These are phyloP conservation scores for Backusella tuberculispora DNA, from an alignment of 192 early-diverging fungal genomes.

Conservation along the genomic window DNA sequence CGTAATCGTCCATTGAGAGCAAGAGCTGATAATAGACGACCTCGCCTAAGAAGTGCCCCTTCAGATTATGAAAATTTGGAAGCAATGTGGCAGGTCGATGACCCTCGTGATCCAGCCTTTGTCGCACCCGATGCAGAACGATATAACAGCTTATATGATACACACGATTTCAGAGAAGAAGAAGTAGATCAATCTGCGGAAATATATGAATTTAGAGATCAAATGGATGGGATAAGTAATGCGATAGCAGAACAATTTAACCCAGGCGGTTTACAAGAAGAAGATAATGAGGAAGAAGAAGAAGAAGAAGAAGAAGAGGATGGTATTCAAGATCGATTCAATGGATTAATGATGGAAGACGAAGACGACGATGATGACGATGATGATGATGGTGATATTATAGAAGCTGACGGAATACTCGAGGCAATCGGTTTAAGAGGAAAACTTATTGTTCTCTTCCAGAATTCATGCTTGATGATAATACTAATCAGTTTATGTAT, in stretches of 20 bases:
- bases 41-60: constrained; percentile 1
- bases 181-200: not conserved
- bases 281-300: not conserved
- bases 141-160: not conserved
- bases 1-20: not conserved
- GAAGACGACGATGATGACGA: constrained; percentile 30
- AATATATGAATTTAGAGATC: not conserved
- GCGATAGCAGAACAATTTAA: not conserved
- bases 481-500: constrained; percentile 73
- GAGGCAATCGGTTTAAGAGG: constrained; percentile 90
- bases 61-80: constrained; percentile 7
- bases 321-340: not conserved
- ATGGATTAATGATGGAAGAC: not conserved
- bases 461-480: constrained; percentile 81
- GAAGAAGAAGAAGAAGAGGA: not conserved
- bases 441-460: constrained; percentile 69
- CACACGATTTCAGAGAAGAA: not conserved
- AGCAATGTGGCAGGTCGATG: not conserved
- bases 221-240: constrained; percentile 1
- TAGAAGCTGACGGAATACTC: constrained; percentile 69
- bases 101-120: constrained; percentile 1
- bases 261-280: not conserved
- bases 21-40: not conserved
- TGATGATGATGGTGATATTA: constrained; percentile 55
- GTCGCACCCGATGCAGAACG: constrained; percentile 1